Evolutionary conservation across 108 stramenopile species (phyloP).

Genomic region (Asterionellopsis glacialis): DNA sequence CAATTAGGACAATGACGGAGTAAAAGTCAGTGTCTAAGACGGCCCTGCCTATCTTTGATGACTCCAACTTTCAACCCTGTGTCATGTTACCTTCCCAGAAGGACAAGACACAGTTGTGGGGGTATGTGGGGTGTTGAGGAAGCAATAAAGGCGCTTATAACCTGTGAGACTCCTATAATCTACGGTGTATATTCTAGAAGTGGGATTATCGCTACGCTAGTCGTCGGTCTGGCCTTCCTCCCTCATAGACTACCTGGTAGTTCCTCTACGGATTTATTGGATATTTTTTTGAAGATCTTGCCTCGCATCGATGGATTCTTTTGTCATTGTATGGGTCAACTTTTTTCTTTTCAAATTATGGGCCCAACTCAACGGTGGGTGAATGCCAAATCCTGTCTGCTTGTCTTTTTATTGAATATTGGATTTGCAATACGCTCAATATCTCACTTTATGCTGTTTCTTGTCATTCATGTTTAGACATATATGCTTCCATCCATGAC

Average conservation of each 20-base stretch:
- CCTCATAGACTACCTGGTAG: conserved; percentile 12
- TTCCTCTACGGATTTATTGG: conserved; percentile 52
- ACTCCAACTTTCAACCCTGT: no score
- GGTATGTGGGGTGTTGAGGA: no score
- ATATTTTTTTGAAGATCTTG: conserved; percentile 29
- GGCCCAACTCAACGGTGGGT: conserved; percentile 58
- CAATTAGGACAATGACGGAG: no score
- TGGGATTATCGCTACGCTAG: no score
- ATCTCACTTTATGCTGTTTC: neutral
- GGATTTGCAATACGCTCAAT: neutral
- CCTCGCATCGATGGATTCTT: neutral
- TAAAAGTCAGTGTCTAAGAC: no score
- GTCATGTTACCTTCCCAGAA: no score
- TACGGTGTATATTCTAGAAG: no score
- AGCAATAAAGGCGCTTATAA: no score
- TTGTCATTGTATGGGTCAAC: conserved; percentile 33
- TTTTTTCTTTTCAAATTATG: conserved; percentile 64
- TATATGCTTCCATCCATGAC: conserved; percentile 60
- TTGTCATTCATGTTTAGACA: conserved; percentile 24
- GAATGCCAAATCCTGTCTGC: neutral
- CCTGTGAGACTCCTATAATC: no score
- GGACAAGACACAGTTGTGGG: no score
- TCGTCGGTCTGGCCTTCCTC: no score
- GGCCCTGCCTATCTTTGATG: no score
- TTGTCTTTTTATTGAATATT: neutral